Conservation (phyloP, 805 yeast genomes). For the Starmera amethionina region DNA sequence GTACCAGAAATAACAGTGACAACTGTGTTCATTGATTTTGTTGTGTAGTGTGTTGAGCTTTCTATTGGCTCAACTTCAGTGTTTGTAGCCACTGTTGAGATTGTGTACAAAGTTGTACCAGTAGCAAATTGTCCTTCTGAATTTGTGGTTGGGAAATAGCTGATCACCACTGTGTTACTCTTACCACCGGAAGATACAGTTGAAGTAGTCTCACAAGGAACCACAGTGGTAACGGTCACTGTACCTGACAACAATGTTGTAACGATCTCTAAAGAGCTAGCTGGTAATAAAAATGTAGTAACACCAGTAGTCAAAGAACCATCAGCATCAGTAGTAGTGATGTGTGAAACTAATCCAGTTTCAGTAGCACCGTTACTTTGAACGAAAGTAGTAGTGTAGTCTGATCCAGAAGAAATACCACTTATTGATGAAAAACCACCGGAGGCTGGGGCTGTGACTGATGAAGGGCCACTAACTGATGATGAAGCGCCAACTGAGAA, state of each 20-base stretch:
- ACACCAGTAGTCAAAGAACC: not conserved
- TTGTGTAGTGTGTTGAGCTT: too few species aligned
- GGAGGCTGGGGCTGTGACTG: too few species aligned
- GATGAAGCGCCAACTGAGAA: too few species aligned
- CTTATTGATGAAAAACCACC: too few species aligned
- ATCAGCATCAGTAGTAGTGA: not conserved
- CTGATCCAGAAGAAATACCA: too few species aligned
- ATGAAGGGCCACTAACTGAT: too few species aligned
- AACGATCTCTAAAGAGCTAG: conserved; percentile 3
- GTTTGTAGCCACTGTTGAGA: conserved; percentile 11
- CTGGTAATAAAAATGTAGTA: not conserved
- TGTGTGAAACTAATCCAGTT: not conserved
- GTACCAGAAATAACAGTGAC: conserved; percentile 24
- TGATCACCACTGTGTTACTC: too few species aligned
- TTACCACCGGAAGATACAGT: too few species aligned
- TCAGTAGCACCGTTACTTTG: not conserved
- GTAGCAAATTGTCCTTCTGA: not conserved
- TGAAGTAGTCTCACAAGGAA: not conserved
- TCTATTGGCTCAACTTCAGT: too few species aligned
- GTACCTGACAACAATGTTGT: conserved; percentile 9
- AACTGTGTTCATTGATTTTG: conserved; percentile 8
- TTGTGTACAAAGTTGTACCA: conserved; percentile 1
- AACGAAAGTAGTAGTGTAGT: conserved; percentile 1
- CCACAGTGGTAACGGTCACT: conserved; percentile 14
- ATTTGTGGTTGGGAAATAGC: conserved; percentile 13